Evolutionary conservation across 352 stramenopile genomes (phyloP).

Genomic region (Globisporangium yorkense): DNA sequence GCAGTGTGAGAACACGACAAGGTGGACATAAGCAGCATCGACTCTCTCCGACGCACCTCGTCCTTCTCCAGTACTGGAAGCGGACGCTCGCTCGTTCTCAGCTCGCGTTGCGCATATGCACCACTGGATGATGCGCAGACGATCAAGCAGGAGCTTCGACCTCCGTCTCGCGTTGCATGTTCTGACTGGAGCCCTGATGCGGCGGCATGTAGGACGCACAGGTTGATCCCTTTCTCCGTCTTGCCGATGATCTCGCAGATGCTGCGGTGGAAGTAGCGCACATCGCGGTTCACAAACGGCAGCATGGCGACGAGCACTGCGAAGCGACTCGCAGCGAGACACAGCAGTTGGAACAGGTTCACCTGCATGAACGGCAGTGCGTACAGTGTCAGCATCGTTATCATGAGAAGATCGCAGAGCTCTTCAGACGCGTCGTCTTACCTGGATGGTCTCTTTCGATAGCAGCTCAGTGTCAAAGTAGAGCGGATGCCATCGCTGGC

Average conservation of each 20-base stretch:
- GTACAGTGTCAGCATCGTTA: neutral
- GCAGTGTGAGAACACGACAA: neutral
- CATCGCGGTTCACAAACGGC: constrained; percentile 36
- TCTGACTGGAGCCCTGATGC: neutral
- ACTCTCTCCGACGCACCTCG: neutral
- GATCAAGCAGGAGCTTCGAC: too few relatives aligned
- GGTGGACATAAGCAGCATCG: neutral
- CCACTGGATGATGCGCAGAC: neutral
- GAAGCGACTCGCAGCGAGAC: constrained; percentile 47
- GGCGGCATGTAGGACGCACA: constrained; percentile 13
- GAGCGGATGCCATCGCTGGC: constrained; percentile 63
- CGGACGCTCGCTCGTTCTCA: neutral
- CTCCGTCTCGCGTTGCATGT: too few relatives aligned
- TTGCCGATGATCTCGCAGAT: constrained; percentile 35
- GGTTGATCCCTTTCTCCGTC: constrained; percentile 38
- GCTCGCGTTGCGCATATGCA: too few relatives aligned
- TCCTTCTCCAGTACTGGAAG: neutral
- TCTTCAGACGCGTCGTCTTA: constrained; percentile 5
- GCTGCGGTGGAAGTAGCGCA: constrained; percentile 34
- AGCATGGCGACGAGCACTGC: constrained; percentile 44
- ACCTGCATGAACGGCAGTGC: constrained; percentile 9
- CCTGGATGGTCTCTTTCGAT: constrained; percentile 30
- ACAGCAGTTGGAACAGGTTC: constrained; percentile 58
- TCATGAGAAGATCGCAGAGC: too few relatives aligned
- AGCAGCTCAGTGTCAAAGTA: constrained; percentile 52